Conservation (phyloP, 2,329 filamentous ascomycete genomes). For the Zymoseptoria ardabiliae region DNA sequence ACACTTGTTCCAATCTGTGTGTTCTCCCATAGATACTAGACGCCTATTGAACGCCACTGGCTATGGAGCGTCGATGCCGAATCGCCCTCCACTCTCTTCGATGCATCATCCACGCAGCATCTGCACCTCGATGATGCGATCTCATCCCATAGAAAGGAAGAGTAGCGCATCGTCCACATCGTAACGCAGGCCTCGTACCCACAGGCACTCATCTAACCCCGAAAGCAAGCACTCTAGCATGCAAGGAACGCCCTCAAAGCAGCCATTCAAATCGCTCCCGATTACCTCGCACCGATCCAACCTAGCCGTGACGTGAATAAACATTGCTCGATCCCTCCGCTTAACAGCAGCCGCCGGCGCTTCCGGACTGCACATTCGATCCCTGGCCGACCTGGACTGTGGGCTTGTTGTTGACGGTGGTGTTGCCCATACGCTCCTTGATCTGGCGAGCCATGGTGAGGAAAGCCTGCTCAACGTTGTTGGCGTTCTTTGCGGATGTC, state of each 20-base stretch:
- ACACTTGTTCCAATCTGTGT: neutral
- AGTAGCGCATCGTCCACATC: conserved; percentile 14
- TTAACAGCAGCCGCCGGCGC: conserved; percentile 85
- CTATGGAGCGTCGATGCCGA: conserved; percentile 3
- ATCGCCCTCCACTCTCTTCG: neutral
- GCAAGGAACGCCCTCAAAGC: conserved; percentile 16
- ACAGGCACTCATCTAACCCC: conserved; percentile 14
- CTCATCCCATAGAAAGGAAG: conserved; percentile 12
- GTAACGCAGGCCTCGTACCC: conserved; percentile 12
- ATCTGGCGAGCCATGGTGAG: conserved; percentile 99
- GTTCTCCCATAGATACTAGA: neutral
- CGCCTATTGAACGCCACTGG: conserved; percentile 3
- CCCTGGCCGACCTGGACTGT: conserved; percentile 93
- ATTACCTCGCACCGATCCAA: conserved; percentile 6
- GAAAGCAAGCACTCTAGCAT: conserved; percentile 19
- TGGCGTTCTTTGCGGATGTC: conserved; percentile 98
- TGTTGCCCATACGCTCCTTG: conserved; percentile 99
- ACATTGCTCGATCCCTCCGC: neutral
- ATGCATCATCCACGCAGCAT: neutral
- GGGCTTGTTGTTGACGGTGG: conserved; percentile 95
- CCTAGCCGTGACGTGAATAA: conserved; percentile 6
- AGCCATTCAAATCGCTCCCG: conserved; percentile 3
- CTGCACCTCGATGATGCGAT: conserved; percentile 13
- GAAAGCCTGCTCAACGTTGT: conserved; percentile 99
- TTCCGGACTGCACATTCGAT: conserved; percentile 83